A percentile compares a stretch with the other conserved stretches of the same genome.
Conservation (phyloP, 208 protist species). For the Herpetomonas samuelpessoai region DNA sequence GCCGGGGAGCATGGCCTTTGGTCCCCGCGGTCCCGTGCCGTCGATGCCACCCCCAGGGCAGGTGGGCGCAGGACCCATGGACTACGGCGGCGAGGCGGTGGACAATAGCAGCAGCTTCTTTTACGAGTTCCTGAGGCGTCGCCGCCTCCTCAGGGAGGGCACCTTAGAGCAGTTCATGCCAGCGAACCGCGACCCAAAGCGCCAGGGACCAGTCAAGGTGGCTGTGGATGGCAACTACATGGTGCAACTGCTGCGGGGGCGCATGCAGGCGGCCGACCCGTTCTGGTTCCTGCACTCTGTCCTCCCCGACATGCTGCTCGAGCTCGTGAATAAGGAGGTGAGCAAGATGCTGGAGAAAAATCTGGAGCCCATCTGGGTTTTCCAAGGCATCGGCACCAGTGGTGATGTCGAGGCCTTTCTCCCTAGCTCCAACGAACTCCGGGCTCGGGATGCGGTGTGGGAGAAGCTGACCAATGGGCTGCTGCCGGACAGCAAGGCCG, state of each 20-base stretch:
- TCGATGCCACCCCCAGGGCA: background rate
- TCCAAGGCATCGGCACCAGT: conserved; percentile 77
- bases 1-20: conserved; percentile 29
- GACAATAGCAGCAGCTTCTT: conserved; percentile 19
- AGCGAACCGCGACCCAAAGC: conserved; percentile 32
- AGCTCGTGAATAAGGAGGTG: conserved; percentile 65
- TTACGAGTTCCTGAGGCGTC: conserved; percentile 62
- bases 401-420: conserved; percentile 81
- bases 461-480: conserved; percentile 45
- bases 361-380: conserved; percentile 83
- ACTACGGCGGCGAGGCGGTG: background rate
- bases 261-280: conserved; percentile 55
- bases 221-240: conserved; percentile 82
- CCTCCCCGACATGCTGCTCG: conserved; percentile 62
- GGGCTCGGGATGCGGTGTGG: conserved; percentile 64
- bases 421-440: conserved; percentile 49
- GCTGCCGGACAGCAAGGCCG: conserved; percentile 38
- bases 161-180: conserved; percentile 46
- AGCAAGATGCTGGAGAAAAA: conserved; percentile 50
- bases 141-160: conserved; percentile 43
- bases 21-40: background rate
- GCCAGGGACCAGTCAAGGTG: conserved; percentile 43
- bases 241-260: conserved; percentile 55
- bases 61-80: background rate
- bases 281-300: conserved; percentile 84